Conservation (phyloP, 345 rosid species). For the Lepidium africanum region DNA sequence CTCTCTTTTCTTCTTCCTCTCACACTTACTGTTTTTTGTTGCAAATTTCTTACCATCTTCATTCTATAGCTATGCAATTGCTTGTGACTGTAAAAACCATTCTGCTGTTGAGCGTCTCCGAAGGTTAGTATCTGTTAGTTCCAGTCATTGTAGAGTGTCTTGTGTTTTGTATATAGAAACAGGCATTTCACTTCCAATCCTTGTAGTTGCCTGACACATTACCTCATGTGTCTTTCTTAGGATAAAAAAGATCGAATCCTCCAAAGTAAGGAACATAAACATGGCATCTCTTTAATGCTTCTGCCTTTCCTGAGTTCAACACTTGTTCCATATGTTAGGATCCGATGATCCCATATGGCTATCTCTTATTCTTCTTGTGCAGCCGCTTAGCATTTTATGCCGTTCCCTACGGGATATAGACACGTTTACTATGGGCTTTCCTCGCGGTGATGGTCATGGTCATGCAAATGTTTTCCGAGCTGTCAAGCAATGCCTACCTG, state of each 20-base stretch:
- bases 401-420: constrained; percentile 75
- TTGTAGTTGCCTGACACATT: neutral
- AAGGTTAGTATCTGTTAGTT: constrained; percentile 33
- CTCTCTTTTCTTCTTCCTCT: neutral
- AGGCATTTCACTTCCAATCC: neutral
- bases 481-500: constrained; percentile 92
- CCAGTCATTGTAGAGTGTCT: neutral
- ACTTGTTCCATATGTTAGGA: no score
- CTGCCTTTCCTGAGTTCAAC: neutral
- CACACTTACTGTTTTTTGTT: neutral
- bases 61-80: constrained; percentile 58
- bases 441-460: constrained; percentile 82
- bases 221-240: constrained; percentile 35
- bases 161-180: neutral
- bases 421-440: constrained; percentile 70
- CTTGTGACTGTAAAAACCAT: constrained; percentile 59
- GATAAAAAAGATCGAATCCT: constrained; percentile 68
- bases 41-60: neutral
- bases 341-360: neutral
- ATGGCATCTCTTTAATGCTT: neutral
- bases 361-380: constrained; percentile 20
- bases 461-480: constrained; percentile 81
- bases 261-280: constrained; percentile 47
- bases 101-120: constrained; percentile 87
- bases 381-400: constrained; percentile 96